phyloP scores from a whole-genome alignment of 2,329 filamentous ascomycete species.

The Colletotrichum magnum region DNA sequence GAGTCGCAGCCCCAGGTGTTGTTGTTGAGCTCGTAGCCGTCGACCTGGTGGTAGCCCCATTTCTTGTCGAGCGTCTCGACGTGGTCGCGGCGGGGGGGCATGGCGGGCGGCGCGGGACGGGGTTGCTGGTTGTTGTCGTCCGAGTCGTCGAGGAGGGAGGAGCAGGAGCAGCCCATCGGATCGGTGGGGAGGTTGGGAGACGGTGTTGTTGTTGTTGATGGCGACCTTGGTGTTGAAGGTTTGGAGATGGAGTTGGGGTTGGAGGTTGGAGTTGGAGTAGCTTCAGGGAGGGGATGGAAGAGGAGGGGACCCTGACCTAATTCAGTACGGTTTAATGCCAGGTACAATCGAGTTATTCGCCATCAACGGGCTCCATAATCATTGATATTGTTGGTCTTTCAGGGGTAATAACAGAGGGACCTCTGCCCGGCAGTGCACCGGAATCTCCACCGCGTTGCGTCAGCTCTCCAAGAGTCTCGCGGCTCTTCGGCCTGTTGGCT shows the following conservation, averaged over 20 bases:
- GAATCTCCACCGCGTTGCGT: constrained; percentile 8
- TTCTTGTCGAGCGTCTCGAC: constrained; percentile 45
- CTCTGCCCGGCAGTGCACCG: neutral
- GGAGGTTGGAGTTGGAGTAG: neutral
- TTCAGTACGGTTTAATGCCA: neutral
- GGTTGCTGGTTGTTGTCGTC: constrained; percentile 13
- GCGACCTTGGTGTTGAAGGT: neutral
- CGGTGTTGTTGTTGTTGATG: neutral
- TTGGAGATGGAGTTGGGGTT: neutral
- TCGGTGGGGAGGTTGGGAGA: neutral
- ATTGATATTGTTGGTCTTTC: no score
- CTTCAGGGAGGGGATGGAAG: neutral
- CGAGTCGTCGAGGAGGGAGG: constrained; percentile 18
- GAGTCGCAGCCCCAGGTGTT: constrained; percentile 58
- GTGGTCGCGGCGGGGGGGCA: constrained; percentile 43
- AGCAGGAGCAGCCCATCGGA: constrained; percentile 23
- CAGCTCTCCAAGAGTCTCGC: constrained; percentile 1
- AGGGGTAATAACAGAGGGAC: neutral
- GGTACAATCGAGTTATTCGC: no score
- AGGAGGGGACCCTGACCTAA: neutral
- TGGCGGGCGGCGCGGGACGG: constrained; percentile 21
- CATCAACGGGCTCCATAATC: no score
- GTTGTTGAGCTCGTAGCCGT: constrained; percentile 55
- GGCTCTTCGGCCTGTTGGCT: constrained; percentile 16
- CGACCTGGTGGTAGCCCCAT: constrained; percentile 48